Evolutionary conservation across 257 asterid species (phyloP).

Genomic region (Sherardia arvensis): DNA sequence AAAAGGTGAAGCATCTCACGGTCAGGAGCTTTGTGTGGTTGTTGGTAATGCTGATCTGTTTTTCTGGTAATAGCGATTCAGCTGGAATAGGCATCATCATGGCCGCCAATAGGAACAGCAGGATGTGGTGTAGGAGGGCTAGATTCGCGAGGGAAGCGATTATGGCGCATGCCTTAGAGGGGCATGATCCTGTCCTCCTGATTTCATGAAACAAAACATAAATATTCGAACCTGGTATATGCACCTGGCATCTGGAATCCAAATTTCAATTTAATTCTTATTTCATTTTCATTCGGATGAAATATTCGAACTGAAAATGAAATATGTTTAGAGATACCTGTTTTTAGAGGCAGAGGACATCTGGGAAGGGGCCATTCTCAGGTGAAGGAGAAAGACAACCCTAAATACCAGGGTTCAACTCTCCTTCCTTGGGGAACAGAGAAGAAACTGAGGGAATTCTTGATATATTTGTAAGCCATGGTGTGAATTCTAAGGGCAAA

Average conservation of each 20-base stretch:
- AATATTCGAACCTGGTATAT: background rate
- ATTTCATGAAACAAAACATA: background rate
- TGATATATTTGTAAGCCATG: background rate
- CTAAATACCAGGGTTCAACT: background rate
- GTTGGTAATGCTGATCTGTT: conserved; percentile 32
- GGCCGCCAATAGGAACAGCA: background rate
- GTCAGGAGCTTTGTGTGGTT: conserved; percentile 57
- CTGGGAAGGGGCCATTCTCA: conserved; percentile 1
- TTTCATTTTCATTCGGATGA: background rate
- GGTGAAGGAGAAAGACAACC: background rate
- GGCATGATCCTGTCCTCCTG: background rate
- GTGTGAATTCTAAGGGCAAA: background rate
- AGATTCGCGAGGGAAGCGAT: background rate
- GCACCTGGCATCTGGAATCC: background rate
- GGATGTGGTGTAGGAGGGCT: background rate
- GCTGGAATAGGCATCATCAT: background rate
- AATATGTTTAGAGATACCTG: background rate
- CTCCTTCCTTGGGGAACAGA: background rate
- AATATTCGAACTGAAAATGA: background rate
- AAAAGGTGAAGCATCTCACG: conserved; percentile 53
- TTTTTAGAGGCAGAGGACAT: background rate
- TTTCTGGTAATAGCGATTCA: background rate
- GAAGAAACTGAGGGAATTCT: background rate
- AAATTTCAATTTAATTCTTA: background rate
- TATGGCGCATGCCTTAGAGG: background rate